These are phyloP conservation scores for Nakataea oryzae DNA, from an alignment of 2,329 filamentous ascomycete species.

Conservation along the genomic window DNA sequence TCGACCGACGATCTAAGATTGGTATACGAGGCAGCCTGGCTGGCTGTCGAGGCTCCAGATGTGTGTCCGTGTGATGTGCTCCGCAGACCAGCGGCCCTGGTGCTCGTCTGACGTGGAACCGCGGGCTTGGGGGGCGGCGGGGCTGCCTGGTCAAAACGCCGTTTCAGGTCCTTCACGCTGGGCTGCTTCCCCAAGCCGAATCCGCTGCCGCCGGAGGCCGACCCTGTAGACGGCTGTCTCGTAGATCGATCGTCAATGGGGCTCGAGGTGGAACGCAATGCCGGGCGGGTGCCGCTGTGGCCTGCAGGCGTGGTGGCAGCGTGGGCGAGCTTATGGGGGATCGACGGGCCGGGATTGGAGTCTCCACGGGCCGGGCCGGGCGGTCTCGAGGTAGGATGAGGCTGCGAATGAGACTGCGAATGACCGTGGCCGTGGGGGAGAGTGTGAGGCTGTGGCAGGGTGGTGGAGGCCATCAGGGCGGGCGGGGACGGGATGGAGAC, in stretches of 20 bases:
- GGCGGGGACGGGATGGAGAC: slow-evolving; percentile 5
- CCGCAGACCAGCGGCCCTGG: background rate
- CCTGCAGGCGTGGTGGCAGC: slow-evolving; percentile 18
- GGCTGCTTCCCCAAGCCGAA: slow-evolving; percentile 29
- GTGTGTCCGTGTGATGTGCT: background rate
- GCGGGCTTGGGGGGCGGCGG: slow-evolving; percentile 3
- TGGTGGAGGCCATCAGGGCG: slow-evolving; percentile 28
- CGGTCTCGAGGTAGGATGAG: slow-evolving; percentile 12
- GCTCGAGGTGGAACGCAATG: slow-evolving; percentile 44
- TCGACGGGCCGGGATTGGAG: slow-evolving; percentile 6
- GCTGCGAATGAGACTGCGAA: background rate
- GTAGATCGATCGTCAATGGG: slow-evolving; percentile 36
- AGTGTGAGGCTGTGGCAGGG: slow-evolving; percentile 6
- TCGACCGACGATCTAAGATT: slow-evolving; percentile 1
- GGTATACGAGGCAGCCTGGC: background rate
- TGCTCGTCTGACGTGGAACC: slow-evolving; percentile 2
- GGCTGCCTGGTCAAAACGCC: slow-evolving; percentile 59
- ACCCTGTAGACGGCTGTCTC: slow-evolving; percentile 15
- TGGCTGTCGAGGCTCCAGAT: background rate
- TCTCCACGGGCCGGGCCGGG: slow-evolving; percentile 13
- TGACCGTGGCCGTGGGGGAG: background rate
- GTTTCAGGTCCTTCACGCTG: slow-evolving; percentile 74
- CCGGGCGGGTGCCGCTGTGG: slow-evolving; percentile 29
- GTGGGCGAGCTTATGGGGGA: slow-evolving; percentile 35
- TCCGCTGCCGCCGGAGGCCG: slow-evolving; percentile 17